Base-by-base conservation (phyloP, 768 basidiomycete genomes). In the Phlegmacium glaucopus region DNA sequence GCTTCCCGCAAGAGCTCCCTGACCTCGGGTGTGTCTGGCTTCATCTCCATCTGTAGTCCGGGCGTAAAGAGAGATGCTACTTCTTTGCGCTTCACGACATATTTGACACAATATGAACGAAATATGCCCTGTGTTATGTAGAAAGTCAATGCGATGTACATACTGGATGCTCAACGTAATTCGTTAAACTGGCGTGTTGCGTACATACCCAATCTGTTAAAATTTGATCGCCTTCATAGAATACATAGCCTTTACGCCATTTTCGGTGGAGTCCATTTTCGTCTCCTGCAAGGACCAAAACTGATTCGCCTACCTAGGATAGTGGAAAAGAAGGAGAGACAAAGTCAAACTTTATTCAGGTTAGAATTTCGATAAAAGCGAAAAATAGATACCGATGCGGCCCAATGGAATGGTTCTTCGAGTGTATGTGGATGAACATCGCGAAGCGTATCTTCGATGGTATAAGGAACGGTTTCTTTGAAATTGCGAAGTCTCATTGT, bases 11-110 rank as follows among this genome's bases (percentile, higher is more conserved):
- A 38, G 4, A 60, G 54, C 47, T 57, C 53, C 34, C 58, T 39
- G 15, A 60, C 58, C 47, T 60, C 56, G 9, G 56, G 56, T 15
- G 58, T 53, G 47, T 60, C 58, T 25, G 58, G 58, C 42, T 60
- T 57, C 47, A 60, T 41, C 30, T 50, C 51, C 10, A 54, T 48
- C 27, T 48, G 48, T 7, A 58, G 44, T 13, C 56, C 56, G 3
- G 56, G 56, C 3, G 35, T 49, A 18, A 50, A 49, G 15, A 39
- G 18, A 15, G 36, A 10, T n/a, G n/a, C 32, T 2, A 34, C 4
- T 34, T 34, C 32, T 10, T n/a, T 10, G 32, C 32, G 32, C n/a
- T 34, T 34, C 2, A 34, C 6, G 32, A 2, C 4, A 34, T 34
- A 34, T 34, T n/a, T 10, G n/a, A 34, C 32, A n/a, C 11, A 34